Evolutionary conservation across 805 yeast species (phyloP), one percentile per base, ranked within the genome.

Genomic region (Ogataea salicorniae): DNA sequence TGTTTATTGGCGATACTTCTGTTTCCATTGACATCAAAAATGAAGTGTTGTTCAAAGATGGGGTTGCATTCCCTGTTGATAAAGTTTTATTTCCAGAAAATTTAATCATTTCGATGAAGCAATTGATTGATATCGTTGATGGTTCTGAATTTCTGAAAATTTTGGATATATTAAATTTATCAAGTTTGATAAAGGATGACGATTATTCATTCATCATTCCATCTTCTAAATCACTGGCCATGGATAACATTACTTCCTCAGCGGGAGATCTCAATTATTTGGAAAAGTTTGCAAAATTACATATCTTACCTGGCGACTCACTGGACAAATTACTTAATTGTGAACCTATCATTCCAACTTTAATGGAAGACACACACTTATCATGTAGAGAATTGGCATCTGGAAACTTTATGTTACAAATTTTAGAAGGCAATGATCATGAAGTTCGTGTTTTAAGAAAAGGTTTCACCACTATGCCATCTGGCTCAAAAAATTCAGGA

Each of bases 31-130:
- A 74, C 0, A 55, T 73, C 45, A 74, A 77, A 49, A 66, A 79
- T 1, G 97, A 91, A 60, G 75, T 87, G 6, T 60, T 91, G 14
- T 91, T 87, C 61, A 81, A 79, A 52, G 84, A 86, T 61, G 98
- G 98, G 1, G 96, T 91, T 0, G 79, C 86, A 1, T 96, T 88
- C 61, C 81, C 91, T 1, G 69, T 86, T 13, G 68, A 74, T 35
- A 63, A 73, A 5, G 70, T 87, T 1, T 53, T 78, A 3, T 66
- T 87, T 15, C 96, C 97, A 0, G 62, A 67, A 0, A 63, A 68
- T 22, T 62, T 91, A 31, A 62, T 71, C 6, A 75, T 91, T 3
- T 58, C 81, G 0, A 63, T 84, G 11, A 41, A 50, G 4, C 84
- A 88, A 46, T 70, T 91, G 45, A 67, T 89, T 8, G 59, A 59